Evolutionary conservation across 2,329 filamentous ascomycete genomes (phyloP), one percentile per base, ranked within the genome.

Genomic region (Colletotrichum sansevieriae): DNA sequence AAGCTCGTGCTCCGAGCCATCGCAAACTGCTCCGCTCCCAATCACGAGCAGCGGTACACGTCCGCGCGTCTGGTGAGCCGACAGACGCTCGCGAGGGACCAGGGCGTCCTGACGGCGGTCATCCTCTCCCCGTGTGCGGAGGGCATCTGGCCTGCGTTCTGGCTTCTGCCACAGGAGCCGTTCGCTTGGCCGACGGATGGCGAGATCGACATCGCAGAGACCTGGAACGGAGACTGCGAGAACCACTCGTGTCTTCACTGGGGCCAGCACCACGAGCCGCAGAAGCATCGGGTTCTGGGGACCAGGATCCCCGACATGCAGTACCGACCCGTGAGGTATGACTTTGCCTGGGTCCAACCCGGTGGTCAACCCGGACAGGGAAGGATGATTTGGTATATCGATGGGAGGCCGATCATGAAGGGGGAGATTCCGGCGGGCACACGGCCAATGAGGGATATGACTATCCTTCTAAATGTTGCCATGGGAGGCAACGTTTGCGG

Each of bases 121-220:
- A 81, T 88, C 11, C 78, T 80, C 0, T 81, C 85, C 0, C 87
- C 87, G 0, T 85, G 83, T 60, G 87, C 87, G 0, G 74, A 79
- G 2, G 87, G 87, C 4, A 84, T 90, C 54, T 90, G 87, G 87
- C 87, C 87, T 1, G 87, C 87, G 0, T 88, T 89, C 73, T 90
- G 87, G 87, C 81, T 89, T 60, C 78, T 90, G 6, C 87, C 87
- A 0, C 76, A 81, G 37, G 85, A 89, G 71, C 87, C 87, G 0
- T 89, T 89, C 72, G 76, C 77, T 0, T 90, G 87, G 87, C 87
- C 87, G 0, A 81, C 77, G 0, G 87, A 90, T 68, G 87, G 87
- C 63, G 87, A 90, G 74, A 79, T 90, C 12, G 87, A 90, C 74
- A 87, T 90, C 54, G 84, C 87, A 46, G 87, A 90, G 76, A 84